These are phyloP conservation scores for Panellus pusillus DNA, from an alignment of 768 basidiomycete species.

Conservation along the genomic window DNA sequence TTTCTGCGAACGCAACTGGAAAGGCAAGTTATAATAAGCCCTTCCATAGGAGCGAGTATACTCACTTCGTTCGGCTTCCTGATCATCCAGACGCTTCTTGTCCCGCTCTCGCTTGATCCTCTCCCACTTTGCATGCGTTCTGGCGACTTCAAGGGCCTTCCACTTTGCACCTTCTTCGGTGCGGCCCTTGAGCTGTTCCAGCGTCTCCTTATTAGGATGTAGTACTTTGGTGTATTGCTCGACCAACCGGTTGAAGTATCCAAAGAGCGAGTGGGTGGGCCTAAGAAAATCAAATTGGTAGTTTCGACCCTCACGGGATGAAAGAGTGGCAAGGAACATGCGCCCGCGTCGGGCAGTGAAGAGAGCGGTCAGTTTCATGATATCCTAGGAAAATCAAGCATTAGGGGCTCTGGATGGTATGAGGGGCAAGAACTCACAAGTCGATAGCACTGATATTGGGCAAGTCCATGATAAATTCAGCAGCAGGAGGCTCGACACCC, in stretches of 20 bases:
- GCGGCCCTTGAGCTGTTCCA: slow-evolving; percentile 69
- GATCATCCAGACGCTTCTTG: slow-evolving; percentile 84
- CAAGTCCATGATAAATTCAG: slow-evolving; percentile 83
- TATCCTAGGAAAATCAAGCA: slow-evolving; percentile 60
- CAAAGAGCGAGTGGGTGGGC: slow-evolving; percentile 93
- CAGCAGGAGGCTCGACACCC: slow-evolving; percentile 73
- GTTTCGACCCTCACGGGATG: slow-evolving; percentile 87
- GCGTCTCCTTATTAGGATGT: slow-evolving; percentile 72
- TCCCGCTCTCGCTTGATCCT: slow-evolving; percentile 79
- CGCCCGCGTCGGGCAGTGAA: slow-evolving; percentile 93
- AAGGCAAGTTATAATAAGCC: slow-evolving; percentile 1
- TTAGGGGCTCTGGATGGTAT: not conserved
- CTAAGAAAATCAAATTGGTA: slow-evolving; percentile 98
- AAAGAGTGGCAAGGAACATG: slow-evolving; percentile 80
- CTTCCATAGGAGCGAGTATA: slow-evolving; percentile 21
- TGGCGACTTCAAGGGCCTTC: slow-evolving; percentile 74
- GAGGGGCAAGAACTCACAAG: slow-evolving; percentile 58
- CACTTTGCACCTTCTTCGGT: slow-evolving; percentile 68
- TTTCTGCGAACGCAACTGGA: slow-evolving; percentile 89
- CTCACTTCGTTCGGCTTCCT: slow-evolving; percentile 87
- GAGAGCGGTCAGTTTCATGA: slow-evolving; percentile 93
- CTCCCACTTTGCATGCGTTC: slow-evolving; percentile 87
- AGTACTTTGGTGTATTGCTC: slow-evolving; percentile 94
- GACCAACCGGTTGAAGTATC: slow-evolving; percentile 95
- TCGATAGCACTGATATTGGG: slow-evolving; percentile 89